Conservation (phyloP, 495 filamentous ascomycete species). For the Cercophora scortea region DNA sequence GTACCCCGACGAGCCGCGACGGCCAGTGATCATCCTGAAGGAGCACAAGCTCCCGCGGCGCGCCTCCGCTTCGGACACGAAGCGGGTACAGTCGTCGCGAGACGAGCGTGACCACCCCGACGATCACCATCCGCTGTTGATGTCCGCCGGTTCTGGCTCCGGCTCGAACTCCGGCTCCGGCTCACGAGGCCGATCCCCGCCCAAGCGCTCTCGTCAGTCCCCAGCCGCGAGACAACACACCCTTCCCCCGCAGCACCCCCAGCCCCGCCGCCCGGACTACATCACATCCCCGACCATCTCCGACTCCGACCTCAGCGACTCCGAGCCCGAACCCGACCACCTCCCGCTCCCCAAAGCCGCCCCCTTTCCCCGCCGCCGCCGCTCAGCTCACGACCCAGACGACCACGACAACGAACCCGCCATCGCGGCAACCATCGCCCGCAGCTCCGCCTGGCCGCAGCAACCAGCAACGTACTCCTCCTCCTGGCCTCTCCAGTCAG, state of each 20-base stretch:
- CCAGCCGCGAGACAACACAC: too few relatives aligned
- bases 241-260: too few relatives aligned
- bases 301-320: constrained; percentile 6
- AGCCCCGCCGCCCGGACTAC: too few relatives aligned
- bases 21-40: constrained; percentile 16
- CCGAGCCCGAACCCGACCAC: constrained; percentile 3
- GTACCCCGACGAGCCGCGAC: constrained; percentile 14
- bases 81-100: background rate
- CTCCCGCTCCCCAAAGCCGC: background rate
- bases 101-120: too few relatives aligned
- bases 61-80: constrained; percentile 12
- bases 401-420: background rate
- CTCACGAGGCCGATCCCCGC: too few relatives aligned
- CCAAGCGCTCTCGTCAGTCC: too few relatives aligned
- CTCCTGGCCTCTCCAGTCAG: constrained; percentile 13
- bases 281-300: too few relatives aligned
- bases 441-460: constrained; percentile 11
- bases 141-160: too few relatives aligned
- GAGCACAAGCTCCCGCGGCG: constrained; percentile 19
- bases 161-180: too few relatives aligned
- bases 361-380: background rate
- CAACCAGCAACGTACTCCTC: constrained; percentile 12
- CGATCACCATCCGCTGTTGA: too few relatives aligned
- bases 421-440: background rate
- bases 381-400: too few relatives aligned